Percentiles rank a stretch among this genome's conserved stretches.
These are phyloP conservation scores for Trametes maxima DNA, from an alignment of 768 basidiomycete species.

Conservation along the genomic window DNA sequence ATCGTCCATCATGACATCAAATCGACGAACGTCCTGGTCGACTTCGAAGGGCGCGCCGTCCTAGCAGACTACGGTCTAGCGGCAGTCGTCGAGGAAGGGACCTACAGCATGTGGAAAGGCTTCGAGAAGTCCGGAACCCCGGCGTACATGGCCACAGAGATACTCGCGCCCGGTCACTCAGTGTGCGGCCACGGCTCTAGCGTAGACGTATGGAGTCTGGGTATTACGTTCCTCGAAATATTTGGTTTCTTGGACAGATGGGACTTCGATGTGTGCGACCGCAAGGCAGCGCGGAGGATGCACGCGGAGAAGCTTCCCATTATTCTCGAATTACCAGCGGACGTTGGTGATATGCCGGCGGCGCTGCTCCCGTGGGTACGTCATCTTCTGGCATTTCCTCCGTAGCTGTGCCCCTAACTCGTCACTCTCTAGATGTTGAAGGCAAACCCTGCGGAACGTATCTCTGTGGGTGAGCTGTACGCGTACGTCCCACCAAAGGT, in stretches of 20 bases:
- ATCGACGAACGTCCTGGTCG: constrained; percentile 51
- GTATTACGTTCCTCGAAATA: constrained; percentile 51
- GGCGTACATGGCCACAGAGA: constrained; percentile 50
- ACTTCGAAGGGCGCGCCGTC: constrained; percentile 35
- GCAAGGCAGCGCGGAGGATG: too few relatives aligned
- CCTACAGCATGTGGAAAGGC: neutral
- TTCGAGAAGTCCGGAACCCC: constrained; percentile 38
- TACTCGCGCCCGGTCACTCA: constrained; percentile 33
- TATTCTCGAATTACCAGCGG: too few relatives aligned
- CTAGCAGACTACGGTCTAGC: constrained; percentile 49
- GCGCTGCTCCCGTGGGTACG: too few relatives aligned
- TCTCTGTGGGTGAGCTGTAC: too few relatives aligned
- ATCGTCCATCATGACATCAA: constrained; percentile 55
- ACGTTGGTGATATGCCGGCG: too few relatives aligned
- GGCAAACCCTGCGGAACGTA: too few relatives aligned
- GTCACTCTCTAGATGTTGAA: too few relatives aligned
- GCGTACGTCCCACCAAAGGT: too few relatives aligned
- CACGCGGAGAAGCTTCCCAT: too few relatives aligned
- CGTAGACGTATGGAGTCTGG: constrained; percentile 52
- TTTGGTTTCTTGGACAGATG: neutral
- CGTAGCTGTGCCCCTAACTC: too few relatives aligned
- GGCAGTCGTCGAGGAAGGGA: constrained; percentile 6
- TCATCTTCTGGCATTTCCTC: too few relatives aligned
- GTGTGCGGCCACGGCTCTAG: constrained; percentile 41
- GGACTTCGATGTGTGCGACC: neutral